Conservation (phyloP, 2,329 filamentous ascomycete species). For the Monosporascus ibericus region DNA sequence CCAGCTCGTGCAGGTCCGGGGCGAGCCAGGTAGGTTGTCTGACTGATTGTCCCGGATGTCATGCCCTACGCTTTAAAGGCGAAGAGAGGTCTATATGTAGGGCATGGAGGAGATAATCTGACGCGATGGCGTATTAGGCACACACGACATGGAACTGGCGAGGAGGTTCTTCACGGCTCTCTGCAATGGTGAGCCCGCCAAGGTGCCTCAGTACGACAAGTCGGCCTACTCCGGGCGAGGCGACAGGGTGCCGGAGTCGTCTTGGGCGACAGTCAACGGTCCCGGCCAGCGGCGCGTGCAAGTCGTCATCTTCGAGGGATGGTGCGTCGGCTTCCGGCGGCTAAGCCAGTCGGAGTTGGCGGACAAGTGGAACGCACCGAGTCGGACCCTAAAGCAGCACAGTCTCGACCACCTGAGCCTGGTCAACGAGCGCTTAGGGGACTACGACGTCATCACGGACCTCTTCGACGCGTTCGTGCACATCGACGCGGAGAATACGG, state of each 20-base stretch:
- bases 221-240: slow-evolving; percentile 69
- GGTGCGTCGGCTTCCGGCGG: slow-evolving; percentile 80
- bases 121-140: slow-evolving; percentile 21
- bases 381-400: slow-evolving; percentile 43
- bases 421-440: slow-evolving; percentile 40
- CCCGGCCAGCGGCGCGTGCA: slow-evolving; percentile 42
- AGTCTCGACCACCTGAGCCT: slow-evolving; percentile 42
- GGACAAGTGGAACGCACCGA: slow-evolving; percentile 44
- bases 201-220: slow-evolving; percentile 77
- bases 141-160: slow-evolving; percentile 69
- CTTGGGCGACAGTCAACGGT: slow-evolving; percentile 56
- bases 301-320: slow-evolving; percentile 80
- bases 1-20: slow-evolving; percentile 71
- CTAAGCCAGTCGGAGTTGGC: slow-evolving; percentile 46
- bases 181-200: slow-evolving; percentile 44
- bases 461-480: slow-evolving; percentile 51
- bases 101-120: background rate
- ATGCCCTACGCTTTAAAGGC: no score
- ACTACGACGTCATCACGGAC: slow-evolving; percentile 44
- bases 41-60: no score
- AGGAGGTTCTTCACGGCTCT: slow-evolving; percentile 54
- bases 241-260: slow-evolving; percentile 58
- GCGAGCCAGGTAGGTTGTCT: slow-evolving; percentile 60
- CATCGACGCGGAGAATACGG: slow-evolving; percentile 62
- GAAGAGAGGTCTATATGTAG: background rate